Base-by-base conservation (phyloP, 805 yeast species). In the Isabelozyma heimii region DNA sequence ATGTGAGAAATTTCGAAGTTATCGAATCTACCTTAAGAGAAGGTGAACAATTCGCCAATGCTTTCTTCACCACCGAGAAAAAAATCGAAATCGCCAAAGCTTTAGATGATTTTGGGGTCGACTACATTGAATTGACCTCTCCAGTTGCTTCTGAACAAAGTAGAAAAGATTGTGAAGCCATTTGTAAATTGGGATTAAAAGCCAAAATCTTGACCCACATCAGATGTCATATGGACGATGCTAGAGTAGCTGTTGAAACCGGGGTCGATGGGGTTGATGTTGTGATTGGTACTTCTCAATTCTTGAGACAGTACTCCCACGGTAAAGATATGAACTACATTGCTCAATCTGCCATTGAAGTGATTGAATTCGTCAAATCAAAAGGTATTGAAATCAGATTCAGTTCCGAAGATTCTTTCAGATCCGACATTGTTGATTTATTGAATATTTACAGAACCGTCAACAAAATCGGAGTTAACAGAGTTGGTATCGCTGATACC, bases 261-360 rank as follows among this genome's bases (percentile, higher is more conserved):
- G 98, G 99, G 68, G 99, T 94, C 47, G 98, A 94, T 68, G 99
- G 98, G 73, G 98, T 92, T 53, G 97, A 94, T 75, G 97, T 92
- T 49, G 97, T 92, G 51, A 92, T 92, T 70, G 98, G 98, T 56
- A 92, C 98, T 17, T 91, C 97, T 30, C 96, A 88, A 70, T 94
- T 91, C 70, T 79, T 94, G 63, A 85, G 98, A 73, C 87, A 91
- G 70, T 91, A 84, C 70, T 88, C 97, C 24, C 98, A 94, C 70
- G 99, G 99, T 67, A 92, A 92, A 78, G 99, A 92, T 74, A 92
- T 92, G 99, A 85, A 89, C 68, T 92, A 91, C 75, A 92, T 92
- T 67, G 95, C 98, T 63, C 87, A 92, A 77, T 79, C 89, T 57
- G 99, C 99, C 33, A 81, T 94, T 56, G 98, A 92, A 73, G 99